Base-by-base conservation (phyloP, 176 grass and related monocot species). In the Poa pratensis region DNA sequence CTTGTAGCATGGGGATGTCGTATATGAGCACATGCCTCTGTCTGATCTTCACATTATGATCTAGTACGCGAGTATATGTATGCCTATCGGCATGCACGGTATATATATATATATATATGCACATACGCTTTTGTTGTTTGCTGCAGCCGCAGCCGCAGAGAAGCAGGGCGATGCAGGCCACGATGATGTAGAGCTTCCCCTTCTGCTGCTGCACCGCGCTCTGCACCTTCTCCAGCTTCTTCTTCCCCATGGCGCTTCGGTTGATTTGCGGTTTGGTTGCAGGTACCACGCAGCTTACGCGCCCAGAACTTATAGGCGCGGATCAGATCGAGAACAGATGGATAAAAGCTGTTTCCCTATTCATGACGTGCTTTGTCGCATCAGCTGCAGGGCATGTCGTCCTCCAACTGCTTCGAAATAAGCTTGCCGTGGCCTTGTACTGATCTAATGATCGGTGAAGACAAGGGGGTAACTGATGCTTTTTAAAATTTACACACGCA, bases 181-280 rank as follows among this genome's bases (percentile, higher is more conserved):
- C 26, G 70, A 85, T 76, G 77, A 89, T 89, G 50, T 51, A 76
- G 60, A 89, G 82, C 82, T 69, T 89, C 50, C 68, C 82, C 76
- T 69, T 65, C 77, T 85, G 82, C 77, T 81, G 77, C 87, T 71
- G 77, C 60, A 82, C 77, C 17, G 82, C 69, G 27, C 12, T 28
- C 77, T 84, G 59, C 27, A 40, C 54, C 77, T 85, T 89, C 48
- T 80, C 49, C 76, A 84, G 24, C 37, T 11, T 85, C 82, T 24
- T 73, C 75, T 45, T 45, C 42, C 42, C 42, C 42, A 45, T 45
- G 42, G 9, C 42, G 46, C 46, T 48, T 48, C 46, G 46, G 42
- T 12, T 9, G 12, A 12, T 12, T 48, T 48, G 46, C 46, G 18
- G 20, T 24, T 72, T 46, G 0, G 69, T 10, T 73, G 69, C 69